Evolutionary conservation across 2,329 filamentous ascomycete genomes (phyloP).

Genomic region (Trichoderma oligosporum): DNA sequence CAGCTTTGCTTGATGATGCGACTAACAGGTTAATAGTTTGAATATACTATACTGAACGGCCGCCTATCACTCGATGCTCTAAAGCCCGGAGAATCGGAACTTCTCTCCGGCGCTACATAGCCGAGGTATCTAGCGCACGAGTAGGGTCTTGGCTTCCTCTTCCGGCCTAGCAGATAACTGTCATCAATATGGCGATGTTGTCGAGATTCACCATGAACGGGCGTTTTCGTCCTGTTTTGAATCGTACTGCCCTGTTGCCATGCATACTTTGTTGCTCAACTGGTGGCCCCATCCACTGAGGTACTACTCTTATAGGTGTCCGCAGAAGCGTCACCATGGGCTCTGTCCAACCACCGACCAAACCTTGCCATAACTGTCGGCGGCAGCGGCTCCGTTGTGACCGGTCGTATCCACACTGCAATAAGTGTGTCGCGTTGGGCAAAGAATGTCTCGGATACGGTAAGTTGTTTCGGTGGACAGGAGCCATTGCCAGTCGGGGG

Average conservation of each 20-base stretch:
- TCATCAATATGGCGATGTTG: not conserved
- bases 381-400: slow-evolving; percentile 52
- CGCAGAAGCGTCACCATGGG: slow-evolving; percentile 24
- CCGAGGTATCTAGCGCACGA: slow-evolving; percentile 4
- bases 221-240: not conserved
- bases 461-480: slow-evolving; percentile 51
- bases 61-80: not conserved
- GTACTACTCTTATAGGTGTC: not conserved
- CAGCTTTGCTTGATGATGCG: no score
- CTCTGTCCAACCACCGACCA: slow-evolving; percentile 29
- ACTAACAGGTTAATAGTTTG: no score
- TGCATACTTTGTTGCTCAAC: slow-evolving; percentile 7
- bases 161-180: slow-evolving; percentile 28
- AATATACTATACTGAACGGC: no score
- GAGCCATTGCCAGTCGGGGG: slow-evolving; percentile 42
- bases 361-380: slow-evolving; percentile 52
- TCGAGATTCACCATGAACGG: not conserved
- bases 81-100: slow-evolving; percentile 9
- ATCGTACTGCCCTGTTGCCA: not conserved
- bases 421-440: slow-evolving; percentile 47
- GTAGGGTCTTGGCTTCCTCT: slow-evolving; percentile 33
- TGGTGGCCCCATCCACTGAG: slow-evolving; percentile 10
- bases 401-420: slow-evolving; percentile 47
- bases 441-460: slow-evolving; percentile 53
- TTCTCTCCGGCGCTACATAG: not conserved